phyloP scores from a whole-genome alignment of 768 basidiomycete species.

The Mrakia blollopis region DNA sequence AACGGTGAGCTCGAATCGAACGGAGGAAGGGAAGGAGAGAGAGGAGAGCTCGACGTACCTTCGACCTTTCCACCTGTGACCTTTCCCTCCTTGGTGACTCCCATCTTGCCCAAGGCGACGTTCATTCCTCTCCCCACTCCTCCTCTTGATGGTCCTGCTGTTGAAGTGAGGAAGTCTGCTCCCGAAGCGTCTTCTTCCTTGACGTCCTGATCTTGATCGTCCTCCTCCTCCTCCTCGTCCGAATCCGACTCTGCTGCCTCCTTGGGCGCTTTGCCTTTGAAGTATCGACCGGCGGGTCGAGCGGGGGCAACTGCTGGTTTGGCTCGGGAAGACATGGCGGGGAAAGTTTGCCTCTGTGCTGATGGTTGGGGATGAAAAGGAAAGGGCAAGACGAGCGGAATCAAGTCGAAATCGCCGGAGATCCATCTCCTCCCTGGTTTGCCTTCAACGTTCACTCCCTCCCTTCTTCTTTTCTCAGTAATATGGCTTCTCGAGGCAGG shows the following conservation, averaged over 20 bases:
- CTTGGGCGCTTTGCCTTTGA: slow-evolving; percentile 60
- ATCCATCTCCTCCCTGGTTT: too few species aligned
- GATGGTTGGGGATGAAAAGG: not conserved
- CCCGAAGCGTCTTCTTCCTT: slow-evolving; percentile 13
- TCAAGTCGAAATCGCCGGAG: not conserved
- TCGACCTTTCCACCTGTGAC: slow-evolving; percentile 25
- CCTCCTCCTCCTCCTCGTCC: slow-evolving; percentile 33
- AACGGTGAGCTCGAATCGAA: not conserved
- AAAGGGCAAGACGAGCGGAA: not conserved
- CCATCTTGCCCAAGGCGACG: slow-evolving; percentile 28
- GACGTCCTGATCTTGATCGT: not conserved
- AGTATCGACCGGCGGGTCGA: slow-evolving; percentile 77
- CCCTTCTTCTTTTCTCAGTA: not conserved
- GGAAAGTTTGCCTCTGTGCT: not conserved
- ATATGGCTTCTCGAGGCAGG: slow-evolving; percentile 8
- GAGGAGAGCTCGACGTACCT: slow-evolving; percentile 3
- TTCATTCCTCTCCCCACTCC: slow-evolving; percentile 11
- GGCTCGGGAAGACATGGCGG: slow-evolving; percentile 8
- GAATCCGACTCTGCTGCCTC: slow-evolving; percentile 25
- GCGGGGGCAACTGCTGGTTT: slow-evolving; percentile 63
- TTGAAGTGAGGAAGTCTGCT: slow-evolving; percentile 15
- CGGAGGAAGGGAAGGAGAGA: not conserved
- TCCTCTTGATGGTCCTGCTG: not conserved
- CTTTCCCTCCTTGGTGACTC: slow-evolving; percentile 20
- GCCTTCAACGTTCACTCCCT: not conserved